Evolutionary conservation across 441 rosid species (phyloP).

Genomic region (Adansonia grandidieri): DNA sequence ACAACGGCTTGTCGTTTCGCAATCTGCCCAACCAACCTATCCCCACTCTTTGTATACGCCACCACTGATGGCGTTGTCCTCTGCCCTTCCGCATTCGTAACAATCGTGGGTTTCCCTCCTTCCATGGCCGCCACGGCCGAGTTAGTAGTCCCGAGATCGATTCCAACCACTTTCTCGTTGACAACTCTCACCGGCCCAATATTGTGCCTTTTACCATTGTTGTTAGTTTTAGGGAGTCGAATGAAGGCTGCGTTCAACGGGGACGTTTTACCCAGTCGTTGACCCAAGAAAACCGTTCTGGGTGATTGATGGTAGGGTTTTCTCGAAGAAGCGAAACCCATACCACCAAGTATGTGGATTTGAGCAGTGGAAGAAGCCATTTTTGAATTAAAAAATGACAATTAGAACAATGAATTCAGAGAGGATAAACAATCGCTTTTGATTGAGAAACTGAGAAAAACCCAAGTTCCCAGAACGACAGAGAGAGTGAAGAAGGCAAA

Average conservation of each 20-base stretch:
- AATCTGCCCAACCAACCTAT: constrained; percentile 89
- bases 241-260: constrained; percentile 47
- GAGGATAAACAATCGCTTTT: not conserved
- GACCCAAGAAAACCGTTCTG: constrained; percentile 65
- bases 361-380: constrained; percentile 76
- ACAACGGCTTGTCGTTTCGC: constrained; percentile 95
- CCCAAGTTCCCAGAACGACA: not conserved
- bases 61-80: constrained; percentile 93
- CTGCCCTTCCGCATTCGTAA: constrained; percentile 92
- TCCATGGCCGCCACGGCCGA: constrained; percentile 98
- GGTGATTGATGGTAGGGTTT: constrained; percentile 36
- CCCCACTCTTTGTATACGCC: constrained; percentile 87
- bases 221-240: constrained; percentile 28
- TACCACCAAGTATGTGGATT: constrained; percentile 53
- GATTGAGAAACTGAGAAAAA: not conserved
- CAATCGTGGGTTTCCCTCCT: constrained; percentile 94
- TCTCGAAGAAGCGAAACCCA: constrained; percentile 43
- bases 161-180: constrained; percentile 74
- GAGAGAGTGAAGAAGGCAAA: not conserved
- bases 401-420: not conserved
- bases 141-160: constrained; percentile 77
- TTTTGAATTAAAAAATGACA: not conserved
- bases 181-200: constrained; percentile 63
- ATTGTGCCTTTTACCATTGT: constrained; percentile 31
- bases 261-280: constrained; percentile 33